Percentiles rank a stretch among this genome's conserved stretches.
Evolutionary conservation across 768 basidiomycete genomes (phyloP).

Genomic region (Dacryopinax primogenitus): DNA sequence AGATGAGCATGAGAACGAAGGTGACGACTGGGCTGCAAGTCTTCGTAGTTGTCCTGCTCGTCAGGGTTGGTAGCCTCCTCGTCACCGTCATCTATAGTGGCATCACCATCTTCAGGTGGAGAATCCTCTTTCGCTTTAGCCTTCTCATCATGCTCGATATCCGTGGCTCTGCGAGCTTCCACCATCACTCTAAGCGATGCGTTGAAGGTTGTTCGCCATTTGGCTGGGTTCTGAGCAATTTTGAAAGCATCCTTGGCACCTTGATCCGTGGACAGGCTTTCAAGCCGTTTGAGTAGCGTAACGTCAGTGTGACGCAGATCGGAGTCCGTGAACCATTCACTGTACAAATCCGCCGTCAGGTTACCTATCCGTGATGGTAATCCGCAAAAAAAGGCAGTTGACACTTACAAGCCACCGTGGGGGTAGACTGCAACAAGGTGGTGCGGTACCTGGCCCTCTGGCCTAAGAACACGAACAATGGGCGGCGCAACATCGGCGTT

Average conservation of each 20-base stretch:
- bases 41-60: background rate
- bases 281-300: background rate
- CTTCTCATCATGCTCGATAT: background rate
- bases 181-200: background rate
- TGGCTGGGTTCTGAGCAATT: background rate
- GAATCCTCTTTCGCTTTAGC: background rate
- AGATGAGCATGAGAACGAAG: constrained; percentile 1
- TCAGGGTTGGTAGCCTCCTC: background rate
- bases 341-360: background rate
- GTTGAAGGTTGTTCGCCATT: background rate
- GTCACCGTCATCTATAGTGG: background rate
- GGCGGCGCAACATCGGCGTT: background rate
- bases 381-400: background rate
- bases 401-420: background rate
- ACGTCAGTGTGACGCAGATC: background rate
- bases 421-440: background rate
- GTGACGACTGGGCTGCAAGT: background rate
- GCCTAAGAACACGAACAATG: background rate
- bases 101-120: background rate
- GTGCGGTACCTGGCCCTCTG: background rate
- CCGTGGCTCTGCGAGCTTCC: background rate
- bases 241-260: background rate
- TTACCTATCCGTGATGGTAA: background rate
- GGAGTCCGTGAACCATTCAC: background rate
- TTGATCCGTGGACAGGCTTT: background rate